These are phyloP conservation scores for Annulohypoxylon bovei DNA, from an alignment of 495 filamentous ascomycete genomes.

Conservation along the genomic window DNA sequence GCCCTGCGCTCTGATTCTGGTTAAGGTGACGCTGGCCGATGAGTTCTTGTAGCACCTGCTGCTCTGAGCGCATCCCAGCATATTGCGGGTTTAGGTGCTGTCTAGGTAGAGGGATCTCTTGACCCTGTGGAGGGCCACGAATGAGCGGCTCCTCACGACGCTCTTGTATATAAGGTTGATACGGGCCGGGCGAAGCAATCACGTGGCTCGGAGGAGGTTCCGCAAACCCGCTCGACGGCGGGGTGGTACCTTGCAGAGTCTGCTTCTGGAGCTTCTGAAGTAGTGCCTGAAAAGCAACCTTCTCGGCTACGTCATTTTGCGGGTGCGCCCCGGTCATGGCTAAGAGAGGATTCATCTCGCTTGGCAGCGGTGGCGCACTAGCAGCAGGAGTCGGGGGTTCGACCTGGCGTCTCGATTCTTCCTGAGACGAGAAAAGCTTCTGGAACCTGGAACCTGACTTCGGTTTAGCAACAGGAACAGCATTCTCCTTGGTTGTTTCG, in stretches of 20 bases:
- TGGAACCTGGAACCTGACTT: conserved; percentile 79
- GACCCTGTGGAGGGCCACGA: conserved; percentile 47
- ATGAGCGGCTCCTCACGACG: conserved; percentile 51
- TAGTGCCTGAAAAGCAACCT: conserved; percentile 88
- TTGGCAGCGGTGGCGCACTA: conserved; percentile 25
- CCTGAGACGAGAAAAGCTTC: conserved; percentile 77
- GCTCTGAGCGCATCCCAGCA: conserved; percentile 56
- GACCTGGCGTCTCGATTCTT: conserved; percentile 65
- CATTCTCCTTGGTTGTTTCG: conserved; percentile 54
- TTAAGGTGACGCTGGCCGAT: conserved; percentile 60
- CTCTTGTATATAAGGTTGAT: conserved; percentile 55
- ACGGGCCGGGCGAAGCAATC: conserved; percentile 53
- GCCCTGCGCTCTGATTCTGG: conserved; percentile 47
- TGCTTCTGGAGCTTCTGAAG: conserved; percentile 77
- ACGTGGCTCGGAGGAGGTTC: conserved; percentile 48
- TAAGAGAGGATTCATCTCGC: conserved; percentile 44
- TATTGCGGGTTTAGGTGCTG: conserved; percentile 52
- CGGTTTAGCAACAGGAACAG: conserved; percentile 48
- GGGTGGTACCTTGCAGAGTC: conserved; percentile 40
- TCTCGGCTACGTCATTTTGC: conserved; percentile 74
- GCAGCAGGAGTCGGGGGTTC: conserved; percentile 59
- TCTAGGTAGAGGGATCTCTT: conserved; percentile 58
- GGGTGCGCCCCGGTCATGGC: conserved; percentile 46
- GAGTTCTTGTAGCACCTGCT: conserved; percentile 62
- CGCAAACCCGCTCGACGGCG: conserved; percentile 39